These are phyloP conservation scores for Exsudoporus frostii DNA, from an alignment of 768 basidiomycete genomes.

Conservation along the genomic window DNA sequence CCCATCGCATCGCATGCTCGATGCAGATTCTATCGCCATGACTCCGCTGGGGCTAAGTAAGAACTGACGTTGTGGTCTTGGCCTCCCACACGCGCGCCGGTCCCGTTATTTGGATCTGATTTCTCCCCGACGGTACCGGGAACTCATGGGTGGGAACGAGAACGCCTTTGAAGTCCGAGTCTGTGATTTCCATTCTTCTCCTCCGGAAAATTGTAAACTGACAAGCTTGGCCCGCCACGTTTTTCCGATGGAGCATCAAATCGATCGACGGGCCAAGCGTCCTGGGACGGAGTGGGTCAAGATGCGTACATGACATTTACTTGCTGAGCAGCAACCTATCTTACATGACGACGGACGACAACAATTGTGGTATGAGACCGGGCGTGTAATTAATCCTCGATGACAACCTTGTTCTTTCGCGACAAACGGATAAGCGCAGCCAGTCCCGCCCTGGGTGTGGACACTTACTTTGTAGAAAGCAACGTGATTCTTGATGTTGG, in stretches of 20 bases:
- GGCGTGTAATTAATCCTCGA: constrained; percentile 10
- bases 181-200: neutral
- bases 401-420: constrained; percentile 20
- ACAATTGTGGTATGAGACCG: neutral
- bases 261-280: neutral
- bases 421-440: constrained; percentile 1
- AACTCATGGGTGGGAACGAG: neutral
- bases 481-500: constrained; percentile 60
- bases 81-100: too few species aligned
- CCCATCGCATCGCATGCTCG: neutral
- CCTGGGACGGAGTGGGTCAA: neutral
- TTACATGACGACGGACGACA: neutral
- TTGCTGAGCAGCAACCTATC: neutral
- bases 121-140: neutral
- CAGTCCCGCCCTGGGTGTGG: neutral
- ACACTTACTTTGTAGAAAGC: constrained; percentile 75
- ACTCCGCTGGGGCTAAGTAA: neutral
- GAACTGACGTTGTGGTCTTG: neutral
- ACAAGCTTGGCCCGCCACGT: neutral
- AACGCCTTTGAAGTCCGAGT: neutral
- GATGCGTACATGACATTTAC: neutral
- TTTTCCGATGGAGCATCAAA: neutral
- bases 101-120: neutral
- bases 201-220: neutral
- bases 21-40: neutral